Conservation (phyloP, 176 grass and related monocot genomes). For the Rhipidocladum racemiflorum region DNA sequence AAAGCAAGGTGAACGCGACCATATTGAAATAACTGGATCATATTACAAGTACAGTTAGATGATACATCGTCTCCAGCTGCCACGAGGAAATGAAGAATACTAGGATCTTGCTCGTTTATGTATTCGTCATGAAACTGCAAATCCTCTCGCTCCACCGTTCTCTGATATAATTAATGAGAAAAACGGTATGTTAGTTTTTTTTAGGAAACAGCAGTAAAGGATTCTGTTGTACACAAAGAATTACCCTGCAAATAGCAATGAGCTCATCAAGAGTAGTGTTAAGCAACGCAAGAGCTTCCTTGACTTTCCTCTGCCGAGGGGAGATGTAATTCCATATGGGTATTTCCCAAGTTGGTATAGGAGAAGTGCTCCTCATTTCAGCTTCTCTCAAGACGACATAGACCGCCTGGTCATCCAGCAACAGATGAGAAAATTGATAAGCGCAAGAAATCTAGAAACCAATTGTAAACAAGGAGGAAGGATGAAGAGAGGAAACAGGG, state of each 20-base stretch:
- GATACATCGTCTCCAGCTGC: constrained; percentile 95
- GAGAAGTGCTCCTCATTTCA: constrained; percentile 86
- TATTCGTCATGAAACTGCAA: constrained; percentile 94
- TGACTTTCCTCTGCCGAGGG: constrained; percentile 83
- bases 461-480: too few relatives aligned
- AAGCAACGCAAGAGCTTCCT: constrained; percentile 73
- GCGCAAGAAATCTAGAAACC: too few relatives aligned
- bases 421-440: neutral
- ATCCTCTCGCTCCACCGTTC: constrained; percentile 87
- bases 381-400: constrained; percentile 77
- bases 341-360: constrained; percentile 98
- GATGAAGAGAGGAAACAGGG: too few relatives aligned
- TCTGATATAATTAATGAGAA: constrained; percentile 39
- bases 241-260: constrained; percentile 86
- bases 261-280: constrained; percentile 79
- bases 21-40: neutral
- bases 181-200: too few relatives aligned
- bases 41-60: neutral
- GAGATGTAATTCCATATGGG: constrained; percentile 98
- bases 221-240: neutral
- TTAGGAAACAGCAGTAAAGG: constrained; percentile 11
- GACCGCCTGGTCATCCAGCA: constrained; percentile 60
- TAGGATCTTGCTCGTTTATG: constrained; percentile 98
- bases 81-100: constrained; percentile 95
- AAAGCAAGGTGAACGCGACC: constrained; percentile 7